A percentile compares a stretch with the other conserved stretches of the same genome.
phyloP scores from a whole-genome alignment of 495 filamentous ascomycete genomes.

The Platismatia glauca region DNA sequence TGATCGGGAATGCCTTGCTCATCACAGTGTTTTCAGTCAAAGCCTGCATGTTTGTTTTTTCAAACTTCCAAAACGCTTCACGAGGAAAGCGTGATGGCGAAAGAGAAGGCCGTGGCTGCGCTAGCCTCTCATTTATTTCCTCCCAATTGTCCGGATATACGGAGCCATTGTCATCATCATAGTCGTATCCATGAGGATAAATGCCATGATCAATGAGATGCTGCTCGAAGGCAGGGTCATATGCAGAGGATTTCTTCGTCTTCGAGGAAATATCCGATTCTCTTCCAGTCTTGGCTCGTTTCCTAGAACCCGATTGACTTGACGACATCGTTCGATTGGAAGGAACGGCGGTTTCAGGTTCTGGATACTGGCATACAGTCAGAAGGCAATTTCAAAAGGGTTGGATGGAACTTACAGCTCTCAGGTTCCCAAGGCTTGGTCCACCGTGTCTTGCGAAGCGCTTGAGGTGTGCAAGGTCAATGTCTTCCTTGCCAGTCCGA shows the following conservation, averaged over 20 bases:
- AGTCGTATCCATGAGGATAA: not conserved
- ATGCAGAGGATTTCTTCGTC: conserved; percentile 23
- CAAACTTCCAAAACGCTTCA: not conserved
- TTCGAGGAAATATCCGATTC: conserved; percentile 11
- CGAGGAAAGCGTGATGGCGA: conserved; percentile 31
- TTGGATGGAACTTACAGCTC: too few relatives aligned
- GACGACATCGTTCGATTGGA: conserved; percentile 12
- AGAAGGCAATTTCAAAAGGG: conserved; percentile 9
- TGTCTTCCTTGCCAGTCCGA: too few relatives aligned
- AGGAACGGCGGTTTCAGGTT: conserved; percentile 2
- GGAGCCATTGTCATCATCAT: not conserved
- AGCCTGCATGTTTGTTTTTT: not conserved
- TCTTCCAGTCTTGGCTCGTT: too few relatives aligned
- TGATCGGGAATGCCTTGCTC: too few relatives aligned
- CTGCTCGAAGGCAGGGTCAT: conserved; percentile 28
- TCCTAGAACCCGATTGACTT: too few relatives aligned
- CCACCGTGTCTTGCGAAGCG: too few relatives aligned
- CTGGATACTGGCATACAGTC: conserved; percentile 5
- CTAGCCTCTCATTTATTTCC: not conserved
- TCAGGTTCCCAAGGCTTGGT: too few relatives aligned
- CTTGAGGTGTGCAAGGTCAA: too few relatives aligned
- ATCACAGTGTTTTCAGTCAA: too few relatives aligned
- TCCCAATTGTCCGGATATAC: not conserved
- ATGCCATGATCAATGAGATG: too few relatives aligned
- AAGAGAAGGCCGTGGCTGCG: not conserved